A percentile compares a stretch with the other conserved stretches of the same genome.
These are phyloP conservation scores for Forsythia viridissima DNA, from an alignment of 257 asterid species.

Conservation along the genomic window DNA sequence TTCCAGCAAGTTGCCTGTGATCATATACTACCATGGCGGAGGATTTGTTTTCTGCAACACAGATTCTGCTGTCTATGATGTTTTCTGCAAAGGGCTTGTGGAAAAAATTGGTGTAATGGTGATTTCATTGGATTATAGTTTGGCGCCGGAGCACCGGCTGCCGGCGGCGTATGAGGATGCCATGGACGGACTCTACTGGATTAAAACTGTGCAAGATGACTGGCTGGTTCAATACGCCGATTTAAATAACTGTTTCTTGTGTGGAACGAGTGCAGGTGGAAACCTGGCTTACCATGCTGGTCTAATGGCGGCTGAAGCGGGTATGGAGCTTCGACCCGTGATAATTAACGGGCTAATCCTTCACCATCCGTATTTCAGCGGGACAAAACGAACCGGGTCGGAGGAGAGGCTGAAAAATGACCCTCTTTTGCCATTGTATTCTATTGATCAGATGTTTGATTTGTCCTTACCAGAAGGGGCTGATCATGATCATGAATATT, in stretches of 20 bases:
- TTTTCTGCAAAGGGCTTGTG: slow-evolving; percentile 33
- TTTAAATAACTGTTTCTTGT: slow-evolving; percentile 31
- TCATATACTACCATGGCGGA: slow-evolving; percentile 46
- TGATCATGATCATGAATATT: slow-evolving; percentile 30
- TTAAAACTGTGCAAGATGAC: slow-evolving; percentile 27
- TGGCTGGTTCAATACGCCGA: slow-evolving; percentile 38
- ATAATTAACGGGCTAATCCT: slow-evolving; percentile 27
- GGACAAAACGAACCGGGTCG: slow-evolving; percentile 25
- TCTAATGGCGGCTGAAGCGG: slow-evolving; percentile 11
- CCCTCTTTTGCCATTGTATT: slow-evolving; percentile 22
- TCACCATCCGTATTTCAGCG: slow-evolving; percentile 34
- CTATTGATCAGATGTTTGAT: slow-evolving; percentile 28
- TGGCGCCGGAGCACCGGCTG: slow-evolving; percentile 45
- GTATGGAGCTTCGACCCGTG: slow-evolving; percentile 24
- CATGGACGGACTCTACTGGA: slow-evolving; percentile 39
- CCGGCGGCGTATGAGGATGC: slow-evolving; percentile 51
- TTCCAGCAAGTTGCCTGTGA: slow-evolving; percentile 32
- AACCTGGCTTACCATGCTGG: slow-evolving; percentile 45
- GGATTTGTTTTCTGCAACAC: slow-evolving; percentile 41
- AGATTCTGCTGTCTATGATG: slow-evolving; percentile 24
- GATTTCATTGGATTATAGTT: slow-evolving; percentile 40
- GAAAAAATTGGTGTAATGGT: slow-evolving; percentile 37
- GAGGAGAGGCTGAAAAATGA: slow-evolving; percentile 28
- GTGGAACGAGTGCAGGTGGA: slow-evolving; percentile 43
- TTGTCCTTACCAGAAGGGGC: slow-evolving; percentile 25